A percentile compares a stretch with the other conserved stretches of the same genome.
Evolutionary conservation across 176 grass and related monocot genomes (phyloP).

Genomic region (bread wheat (Triticum aestivum)): IWGSC_CS_RefSeq_v2.1 NC_057803.1:636096426-636096925

Average conservation of each 20-base stretch:
- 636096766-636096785: slow-evolving; percentile 84
- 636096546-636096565: not conserved
- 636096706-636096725: not conserved
- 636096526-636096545: not conserved
- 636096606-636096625: not conserved
- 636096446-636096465: not conserved
- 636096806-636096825: slow-evolving; percentile 58
- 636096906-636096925: slow-evolving; percentile 46
- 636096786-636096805: slow-evolving; percentile 81
- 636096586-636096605: not conserved
- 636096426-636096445: not conserved
- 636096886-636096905: slow-evolving; percentile 61
- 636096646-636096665: not conserved
- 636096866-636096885: slow-evolving; percentile 44
- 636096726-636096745: slow-evolving; percentile 72
- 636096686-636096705: not conserved
- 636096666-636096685: not conserved
- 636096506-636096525: not conserved
- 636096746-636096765: slow-evolving; percentile 80
- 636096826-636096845: slow-evolving; percentile 62
- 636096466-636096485: not conserved
- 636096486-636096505: not conserved
- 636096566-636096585: not conserved
- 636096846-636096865: slow-evolving; percentile 59
- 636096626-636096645: not conserved